A percentile compares a stretch with the other conserved stretches of the same genome.
Conservation (phyloP, 2,329 filamentous ascomycete genomes). For the Penicillium sp. region DNA sequence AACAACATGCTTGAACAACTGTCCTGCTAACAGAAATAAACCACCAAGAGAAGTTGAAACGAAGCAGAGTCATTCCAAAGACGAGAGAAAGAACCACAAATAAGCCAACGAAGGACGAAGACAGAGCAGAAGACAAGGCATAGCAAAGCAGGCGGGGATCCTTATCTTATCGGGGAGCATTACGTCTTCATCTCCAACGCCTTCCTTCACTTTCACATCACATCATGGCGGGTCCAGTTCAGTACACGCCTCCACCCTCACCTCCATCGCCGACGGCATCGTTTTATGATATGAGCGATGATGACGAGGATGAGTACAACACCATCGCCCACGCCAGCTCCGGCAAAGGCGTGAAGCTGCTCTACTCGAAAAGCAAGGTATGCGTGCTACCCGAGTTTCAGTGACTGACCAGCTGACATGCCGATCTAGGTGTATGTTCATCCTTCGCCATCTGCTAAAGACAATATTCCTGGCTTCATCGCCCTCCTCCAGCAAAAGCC, state of each 20-base stretch:
- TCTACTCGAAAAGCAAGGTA: constrained; percentile 96
- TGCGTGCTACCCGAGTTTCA: constrained; percentile 17
- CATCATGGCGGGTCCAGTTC: constrained; percentile 32
- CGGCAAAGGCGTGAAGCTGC: constrained; percentile 82
- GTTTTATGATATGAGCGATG: constrained; percentile 94
- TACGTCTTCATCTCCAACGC: constrained; percentile 18
- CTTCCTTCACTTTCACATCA: constrained; percentile 1
- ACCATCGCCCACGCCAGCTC: constrained; percentile 76
- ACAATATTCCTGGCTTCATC: constrained; percentile 93
- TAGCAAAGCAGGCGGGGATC: background rate
- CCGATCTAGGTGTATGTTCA: constrained; percentile 80
- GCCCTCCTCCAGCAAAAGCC: constrained; percentile 88
- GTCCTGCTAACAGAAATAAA: background rate
- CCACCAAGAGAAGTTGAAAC: background rate
- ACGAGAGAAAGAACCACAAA: background rate
- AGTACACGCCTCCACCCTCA: constrained; percentile 41
- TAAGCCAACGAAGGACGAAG: background rate
- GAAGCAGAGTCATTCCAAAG: background rate
- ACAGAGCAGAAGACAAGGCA: background rate
- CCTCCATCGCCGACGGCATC: constrained; percentile 74
- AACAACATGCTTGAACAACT: background rate
- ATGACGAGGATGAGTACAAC: constrained; percentile 92
- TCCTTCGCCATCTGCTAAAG: constrained; percentile 85
- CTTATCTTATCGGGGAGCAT: constrained; percentile 15
- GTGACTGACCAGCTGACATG: constrained; percentile 8